Percentiles rank a stretch among this genome's conserved stretches.
phyloP scores from a whole-genome alignment of 495 filamentous ascomycete genomes.

The Podospora comata region DNA sequence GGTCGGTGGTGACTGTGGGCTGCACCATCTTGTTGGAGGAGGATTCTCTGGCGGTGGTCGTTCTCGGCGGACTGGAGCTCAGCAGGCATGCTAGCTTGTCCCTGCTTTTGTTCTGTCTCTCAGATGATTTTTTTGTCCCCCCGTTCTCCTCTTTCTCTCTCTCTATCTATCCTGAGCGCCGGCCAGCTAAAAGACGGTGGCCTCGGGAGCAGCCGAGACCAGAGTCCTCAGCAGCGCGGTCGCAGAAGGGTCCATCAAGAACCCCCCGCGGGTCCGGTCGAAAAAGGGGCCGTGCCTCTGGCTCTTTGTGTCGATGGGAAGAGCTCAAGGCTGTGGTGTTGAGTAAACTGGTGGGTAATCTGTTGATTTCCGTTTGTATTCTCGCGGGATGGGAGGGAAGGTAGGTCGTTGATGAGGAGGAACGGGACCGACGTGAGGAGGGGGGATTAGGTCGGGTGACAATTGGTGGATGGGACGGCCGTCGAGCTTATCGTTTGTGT shows the following conservation, averaged over 20 bases:
- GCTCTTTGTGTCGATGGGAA: constrained; percentile 9
- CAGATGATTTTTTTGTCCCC: constrained; percentile 16
- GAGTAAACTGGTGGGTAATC: constrained; percentile 1
- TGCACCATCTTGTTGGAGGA: constrained; percentile 33
- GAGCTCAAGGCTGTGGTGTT: background rate
- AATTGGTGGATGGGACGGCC: constrained; percentile 23
- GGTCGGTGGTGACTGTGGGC: constrained; percentile 26
- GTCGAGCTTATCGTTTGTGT: background rate
- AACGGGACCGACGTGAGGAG: constrained; percentile 2
- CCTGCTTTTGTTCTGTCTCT: constrained; percentile 19
- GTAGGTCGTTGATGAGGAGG: background rate
- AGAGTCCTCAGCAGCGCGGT: constrained; percentile 59
- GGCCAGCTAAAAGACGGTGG: constrained; percentile 44
- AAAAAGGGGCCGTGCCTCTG: background rate
- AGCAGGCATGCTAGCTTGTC: constrained; percentile 47
- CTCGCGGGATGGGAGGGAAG: background rate
- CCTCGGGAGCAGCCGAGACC: constrained; percentile 39
- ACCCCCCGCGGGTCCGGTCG: constrained; percentile 25
- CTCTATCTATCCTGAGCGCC: constrained; percentile 20
- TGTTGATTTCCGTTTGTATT: background rate
- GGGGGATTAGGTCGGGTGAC: constrained; percentile 17
- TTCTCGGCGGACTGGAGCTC: constrained; percentile 32
- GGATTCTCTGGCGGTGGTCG: constrained; percentile 38
- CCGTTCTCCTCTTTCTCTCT: background rate
- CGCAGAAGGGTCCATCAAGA: constrained; percentile 63